A percentile compares a stretch with the other conserved stretches of the same genome.
These are phyloP conservation scores for Platanus orientalis DNA, from an alignment of 164 flowering plant genomes.

Conservation along the genomic window DNA sequence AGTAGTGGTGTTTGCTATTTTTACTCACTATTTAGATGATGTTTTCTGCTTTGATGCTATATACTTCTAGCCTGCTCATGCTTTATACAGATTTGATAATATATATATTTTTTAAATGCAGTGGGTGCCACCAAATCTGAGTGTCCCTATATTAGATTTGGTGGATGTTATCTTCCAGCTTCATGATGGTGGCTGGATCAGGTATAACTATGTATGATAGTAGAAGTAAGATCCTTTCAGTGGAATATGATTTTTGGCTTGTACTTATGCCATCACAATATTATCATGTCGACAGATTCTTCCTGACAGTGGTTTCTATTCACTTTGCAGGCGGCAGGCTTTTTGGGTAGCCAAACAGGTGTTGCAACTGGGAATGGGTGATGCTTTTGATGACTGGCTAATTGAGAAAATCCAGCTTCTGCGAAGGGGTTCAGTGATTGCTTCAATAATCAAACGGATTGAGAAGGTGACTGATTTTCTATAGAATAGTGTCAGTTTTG, in stretches of 20 bases:
- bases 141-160: conserved; percentile 78
- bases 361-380: conserved; percentile 99
- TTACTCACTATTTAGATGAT: not conserved
- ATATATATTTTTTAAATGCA: conserved; percentile 28
- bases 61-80: not conserved
- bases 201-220: conserved; percentile 38
- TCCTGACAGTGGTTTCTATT: conserved; percentile 9
- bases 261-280: not conserved
- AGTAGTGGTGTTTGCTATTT: not conserved
- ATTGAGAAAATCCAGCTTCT: conserved; percentile 86
- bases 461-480: conserved; percentile 54
- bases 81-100: conserved; percentile 5
- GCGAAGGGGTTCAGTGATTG: conserved; percentile 82
- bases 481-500: no score
- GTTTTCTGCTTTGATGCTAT: conserved; percentile 5
- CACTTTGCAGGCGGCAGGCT: conserved; percentile 66
- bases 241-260: not conserved
- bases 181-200: conserved; percentile 99
- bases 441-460: conserved; percentile 70
- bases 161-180: conserved; percentile 95
- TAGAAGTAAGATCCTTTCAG: not conserved
- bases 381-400: conserved; percentile 99
- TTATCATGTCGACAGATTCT: not conserved
- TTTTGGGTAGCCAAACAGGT: conserved; percentile 98
- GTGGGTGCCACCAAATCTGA: conserved; percentile 96